Evolutionary conservation across 2,329 filamentous ascomycete genomes (phyloP).

Genomic region (Colletotrichum sp.): DNA sequence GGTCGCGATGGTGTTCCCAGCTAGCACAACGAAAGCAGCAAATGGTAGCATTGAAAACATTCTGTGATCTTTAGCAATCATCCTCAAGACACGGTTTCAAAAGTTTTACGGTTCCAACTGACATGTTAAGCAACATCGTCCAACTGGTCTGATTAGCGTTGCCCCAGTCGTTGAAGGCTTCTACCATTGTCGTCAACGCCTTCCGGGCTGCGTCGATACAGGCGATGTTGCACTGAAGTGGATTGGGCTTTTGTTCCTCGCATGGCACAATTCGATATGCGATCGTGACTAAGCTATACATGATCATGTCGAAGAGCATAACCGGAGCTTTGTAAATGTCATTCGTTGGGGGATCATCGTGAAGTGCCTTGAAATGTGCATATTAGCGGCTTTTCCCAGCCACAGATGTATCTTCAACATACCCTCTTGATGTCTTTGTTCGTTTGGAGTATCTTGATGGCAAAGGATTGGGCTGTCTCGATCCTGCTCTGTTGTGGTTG

Average conservation of each 20-base stretch:
- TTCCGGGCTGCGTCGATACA: background rate
- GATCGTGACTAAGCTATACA: background rate
- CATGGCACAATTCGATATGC: background rate
- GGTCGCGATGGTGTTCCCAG: background rate
- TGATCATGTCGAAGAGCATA: background rate
- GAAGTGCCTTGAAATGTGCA: background rate
- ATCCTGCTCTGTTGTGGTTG: background rate
- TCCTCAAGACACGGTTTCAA: fast-evolving
- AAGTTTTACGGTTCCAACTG: background rate
- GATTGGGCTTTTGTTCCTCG: background rate
- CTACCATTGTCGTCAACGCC: background rate
- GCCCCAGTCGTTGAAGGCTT: background rate
- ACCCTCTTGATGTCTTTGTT: background rate
- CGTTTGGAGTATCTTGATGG: background rate
- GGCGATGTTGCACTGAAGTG: background rate
- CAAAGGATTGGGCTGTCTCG: background rate
- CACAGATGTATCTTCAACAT: fast-evolving
- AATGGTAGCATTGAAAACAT: background rate
- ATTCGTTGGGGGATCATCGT: background rate
- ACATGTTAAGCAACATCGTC: slow-evolving; percentile 1
- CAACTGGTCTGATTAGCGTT: background rate
- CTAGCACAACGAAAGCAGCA: background rate
- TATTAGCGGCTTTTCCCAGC: background rate
- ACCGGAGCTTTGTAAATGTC: background rate
- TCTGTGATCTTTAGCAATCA: background rate